Evolutionary conservation across 768 basidiomycete species (phyloP), one percentile per base, ranked within the genome.

Genomic region (Boletus tomentosulus): DNA sequence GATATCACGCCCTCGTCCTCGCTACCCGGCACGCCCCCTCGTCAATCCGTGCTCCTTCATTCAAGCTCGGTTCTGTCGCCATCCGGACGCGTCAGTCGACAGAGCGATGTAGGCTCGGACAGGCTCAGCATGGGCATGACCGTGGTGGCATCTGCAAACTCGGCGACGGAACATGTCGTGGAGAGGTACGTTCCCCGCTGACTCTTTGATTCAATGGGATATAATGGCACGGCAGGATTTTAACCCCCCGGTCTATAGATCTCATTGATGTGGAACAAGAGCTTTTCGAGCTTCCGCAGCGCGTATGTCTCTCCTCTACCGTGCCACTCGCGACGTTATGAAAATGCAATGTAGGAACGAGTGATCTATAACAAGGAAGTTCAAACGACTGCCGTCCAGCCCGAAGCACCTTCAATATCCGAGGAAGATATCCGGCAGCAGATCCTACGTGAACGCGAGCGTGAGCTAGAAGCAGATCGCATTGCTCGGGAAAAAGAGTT

Each of bases 251-350:
- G 41, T 76, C 80, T 30, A 74, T 84, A 41, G 90, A 92, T 64
- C 78, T 93, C n/a, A 81, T 96, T 47, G 91, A 96, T 59, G 78
- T 90, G 16, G 89, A 93, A 58, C 86, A 92, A 63, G 94, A 97
- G 65, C 73, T 97, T 6, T 96, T 92, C 60, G 93, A 95, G 62
- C 73, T 94, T 11, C 93, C 93, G 3, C 84, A 87, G 63, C 92
- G 88, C 76, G 93, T 92, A 51, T 45, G 75, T 62, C 25, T 34
- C 25, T 38, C 12, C 3, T 47, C 11, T 19, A 19, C 10, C 15
- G 24, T 48, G 15, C 13, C 11, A 38, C 22, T 11, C 5, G 31
- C 19, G 12, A 24, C 55, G 45, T 55, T 44, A 45, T 51, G 15
- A 47, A 38, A 45, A 30, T 3, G 39, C 30, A 12, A 53, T 55